Conservation (phyloP, 371 early-diverging fungal genomes). For the Mortierella sp. region DNA sequence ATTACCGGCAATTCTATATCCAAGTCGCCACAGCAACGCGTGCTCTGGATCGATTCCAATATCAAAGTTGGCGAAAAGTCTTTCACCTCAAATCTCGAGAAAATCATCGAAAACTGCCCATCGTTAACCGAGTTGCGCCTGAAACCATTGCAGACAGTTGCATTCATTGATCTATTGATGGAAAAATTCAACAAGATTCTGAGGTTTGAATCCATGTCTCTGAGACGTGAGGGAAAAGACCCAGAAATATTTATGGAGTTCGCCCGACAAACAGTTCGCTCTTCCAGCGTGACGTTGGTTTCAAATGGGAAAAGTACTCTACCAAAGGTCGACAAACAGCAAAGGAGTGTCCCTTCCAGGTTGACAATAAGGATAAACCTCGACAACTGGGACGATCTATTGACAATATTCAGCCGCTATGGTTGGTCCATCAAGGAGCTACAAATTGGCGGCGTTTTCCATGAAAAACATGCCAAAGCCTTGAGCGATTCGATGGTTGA, state of each 20-base stretch:
- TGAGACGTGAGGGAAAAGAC: neutral
- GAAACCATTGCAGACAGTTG: neutral
- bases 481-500: neutral
- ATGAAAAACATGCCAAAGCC: neutral
- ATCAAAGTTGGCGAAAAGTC: neutral
- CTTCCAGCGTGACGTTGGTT: neutral
- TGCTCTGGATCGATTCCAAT: neutral
- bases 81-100: neutral
- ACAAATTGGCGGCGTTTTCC: neutral
- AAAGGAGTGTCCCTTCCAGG: neutral
- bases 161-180: neutral
- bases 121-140: neutral
- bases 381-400: neutral
- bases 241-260: neutral
- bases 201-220: neutral
- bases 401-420: neutral
- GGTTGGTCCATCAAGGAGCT: neutral
- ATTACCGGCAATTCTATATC: neutral
- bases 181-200: neutral
- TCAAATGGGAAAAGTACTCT: neutral
- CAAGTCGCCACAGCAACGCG: neutral
- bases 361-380: neutral
- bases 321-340: neutral
- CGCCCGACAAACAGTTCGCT: neutral
- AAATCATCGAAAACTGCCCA: neutral